Percentiles rank a stretch among this genome's conserved stretches.
Evolutionary conservation across 2,329 filamentous ascomycete genomes (phyloP).

Genomic region (Penicillium sp.): DNA sequence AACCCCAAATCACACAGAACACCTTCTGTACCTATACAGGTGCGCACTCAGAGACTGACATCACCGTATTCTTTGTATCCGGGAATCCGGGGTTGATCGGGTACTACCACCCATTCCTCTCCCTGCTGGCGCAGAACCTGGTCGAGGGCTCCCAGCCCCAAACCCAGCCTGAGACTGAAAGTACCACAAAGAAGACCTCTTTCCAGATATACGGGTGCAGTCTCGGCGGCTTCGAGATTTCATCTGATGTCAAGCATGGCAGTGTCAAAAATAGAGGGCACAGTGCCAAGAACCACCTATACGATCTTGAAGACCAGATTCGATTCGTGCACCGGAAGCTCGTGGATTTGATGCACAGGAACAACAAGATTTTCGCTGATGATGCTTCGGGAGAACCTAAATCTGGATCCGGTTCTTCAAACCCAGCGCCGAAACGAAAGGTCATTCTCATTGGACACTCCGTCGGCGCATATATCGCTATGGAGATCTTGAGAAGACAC

Average conservation of each 20-base stretch:
- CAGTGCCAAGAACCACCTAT: conserved; percentile 8
- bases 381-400: neutral
- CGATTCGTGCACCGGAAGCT: conserved; percentile 47
- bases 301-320: conserved; percentile 53
- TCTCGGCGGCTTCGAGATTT: conserved; percentile 38
- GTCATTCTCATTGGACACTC: conserved; percentile 73
- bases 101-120: conserved; percentile 50
- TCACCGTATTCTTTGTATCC: conserved; percentile 48
- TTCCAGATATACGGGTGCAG: conserved; percentile 37
- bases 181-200: neutral
- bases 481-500: conserved; percentile 65
- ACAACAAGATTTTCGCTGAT: neutral
- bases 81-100: conserved; percentile 53
- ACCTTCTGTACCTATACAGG: conserved; percentile 31
- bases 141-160: neutral
- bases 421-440: conserved; percentile 16
- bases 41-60: conserved; percentile 7
- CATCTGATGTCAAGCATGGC: neutral
- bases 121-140: conserved; percentile 33
- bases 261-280: neutral
- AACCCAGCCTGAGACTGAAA: neutral
- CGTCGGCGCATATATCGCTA: conserved; percentile 69
- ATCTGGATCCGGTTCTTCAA: too few relatives aligned
- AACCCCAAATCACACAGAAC: conserved; percentile 30
- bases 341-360: conserved; percentile 34